Base-by-base conservation (phyloP, 441 rosid species). In the Syzygium syzygioides region DNA sequence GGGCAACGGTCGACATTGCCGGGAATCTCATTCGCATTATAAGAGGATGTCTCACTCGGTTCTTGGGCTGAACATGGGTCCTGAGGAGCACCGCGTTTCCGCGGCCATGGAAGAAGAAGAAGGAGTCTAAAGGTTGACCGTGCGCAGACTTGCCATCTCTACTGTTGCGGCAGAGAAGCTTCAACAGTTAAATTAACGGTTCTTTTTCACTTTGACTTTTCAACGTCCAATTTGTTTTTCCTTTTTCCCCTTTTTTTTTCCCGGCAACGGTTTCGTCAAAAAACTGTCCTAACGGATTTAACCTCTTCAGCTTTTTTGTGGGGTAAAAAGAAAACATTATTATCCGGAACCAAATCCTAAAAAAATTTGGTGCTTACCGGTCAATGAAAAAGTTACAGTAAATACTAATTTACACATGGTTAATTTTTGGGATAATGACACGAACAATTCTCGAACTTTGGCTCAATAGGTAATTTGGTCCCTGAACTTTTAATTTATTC, bases 71-170 rank as follows among this genome's bases (percentile, higher is more conserved):
- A 41, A 52, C 6, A 76, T 41, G 83, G 83, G 83, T 41, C 83
- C 50, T 37, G n/a, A 76, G 52, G 52, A 76, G 52, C 52, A 25
- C 52, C 83, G 83, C 52, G 83, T 76, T 41, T 14, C 15, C n/a
- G n/a, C 23, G 52, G 83, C 83, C 83, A 76, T 76, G 83, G 52
- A 76, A 10, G 83, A 4, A 71, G 80, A 1, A 71, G 83, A 41
- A 76, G 83, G 83, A 76, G 83, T 76, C 76, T n/a, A 76, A 76
- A 41, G 52, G 52, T 76, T 76, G 83, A 76, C 83, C 41, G 23
- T 23, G n/a, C 83, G n/a, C 52, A 76, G 83, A 76, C 83, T 76
- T 76, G 83, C n/a, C 83, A 41, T 37, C n/a, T 76, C 10, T 4
- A 41, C 52, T 25, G 18, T 76, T 6, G n/a, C 52, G 52, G 23